Evolutionary conservation across 306 rosid genomes (phyloP).

Genomic region (Heteromeles arbutifolia): DNA sequence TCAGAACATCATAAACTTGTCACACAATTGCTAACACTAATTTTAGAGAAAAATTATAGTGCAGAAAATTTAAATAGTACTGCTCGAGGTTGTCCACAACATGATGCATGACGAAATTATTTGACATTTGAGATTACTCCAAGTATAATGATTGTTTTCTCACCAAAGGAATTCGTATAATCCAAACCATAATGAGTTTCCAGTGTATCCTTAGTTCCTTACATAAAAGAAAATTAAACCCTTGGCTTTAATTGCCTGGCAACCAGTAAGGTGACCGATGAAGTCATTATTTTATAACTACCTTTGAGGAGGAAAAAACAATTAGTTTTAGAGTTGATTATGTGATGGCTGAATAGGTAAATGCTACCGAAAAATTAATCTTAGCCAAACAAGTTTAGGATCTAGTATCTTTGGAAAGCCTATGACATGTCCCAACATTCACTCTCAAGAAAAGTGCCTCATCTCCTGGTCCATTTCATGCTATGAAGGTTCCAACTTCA

Average conservation of each 20-base stretch:
- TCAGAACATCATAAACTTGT: conserved; percentile 16
- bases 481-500: neutral
- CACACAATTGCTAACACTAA: conserved; percentile 6
- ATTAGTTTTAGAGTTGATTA: neutral
- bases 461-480: neutral
- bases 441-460: neutral
- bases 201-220: neutral
- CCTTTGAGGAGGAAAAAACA: neutral
- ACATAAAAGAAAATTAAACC: neutral
- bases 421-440: neutral
- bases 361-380: neutral
- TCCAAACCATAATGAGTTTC: neutral
- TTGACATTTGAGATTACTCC: neutral
- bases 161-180: neutral
- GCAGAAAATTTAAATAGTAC: conserved; percentile 9
- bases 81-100: conserved; percentile 5
- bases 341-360: neutral
- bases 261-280: neutral
- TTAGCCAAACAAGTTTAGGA: neutral
- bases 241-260: neutral
- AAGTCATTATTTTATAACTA: neutral
- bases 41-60: conserved; percentile 4
- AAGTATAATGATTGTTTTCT: neutral
- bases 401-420: neutral
- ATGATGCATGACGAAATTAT: neutral